Evolutionary conservation across 345 rosid species (phyloP).

Genomic region (Luvunga scandens): DNA sequence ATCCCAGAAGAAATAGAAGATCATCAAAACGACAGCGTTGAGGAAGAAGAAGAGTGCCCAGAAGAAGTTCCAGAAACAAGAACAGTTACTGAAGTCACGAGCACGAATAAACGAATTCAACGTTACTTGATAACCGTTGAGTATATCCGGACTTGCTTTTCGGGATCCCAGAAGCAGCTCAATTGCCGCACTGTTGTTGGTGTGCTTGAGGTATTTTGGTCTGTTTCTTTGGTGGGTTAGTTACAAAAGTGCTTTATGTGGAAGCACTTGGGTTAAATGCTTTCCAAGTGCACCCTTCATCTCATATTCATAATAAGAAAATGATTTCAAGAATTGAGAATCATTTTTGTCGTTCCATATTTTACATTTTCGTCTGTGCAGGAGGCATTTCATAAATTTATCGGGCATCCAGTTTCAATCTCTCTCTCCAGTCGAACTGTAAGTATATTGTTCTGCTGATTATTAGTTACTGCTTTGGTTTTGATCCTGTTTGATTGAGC

Average conservation of each 20-base stretch:
- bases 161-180: constrained; percentile 82
- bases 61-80: constrained; percentile 17
- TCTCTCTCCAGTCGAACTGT: constrained; percentile 86
- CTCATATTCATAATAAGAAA: not conserved
- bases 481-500: not conserved
- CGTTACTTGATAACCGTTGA: constrained; percentile 85
- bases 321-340: not conserved
- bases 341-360: not conserved
- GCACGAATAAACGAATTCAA: constrained; percentile 54
- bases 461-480: not conserved
- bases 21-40: not conserved
- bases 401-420: constrained; percentile 81
- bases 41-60: constrained; percentile 18
- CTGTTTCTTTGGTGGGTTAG: too few species aligned
- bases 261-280: not conserved
- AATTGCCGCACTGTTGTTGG: constrained; percentile 74
- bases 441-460: constrained; percentile 25
- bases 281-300: not conserved
- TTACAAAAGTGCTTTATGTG: not conserved
- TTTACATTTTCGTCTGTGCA: constrained; percentile 21
- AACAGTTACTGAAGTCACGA: constrained; percentile 32
- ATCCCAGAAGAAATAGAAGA: too few species aligned
- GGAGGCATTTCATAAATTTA: constrained; percentile 86
- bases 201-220: constrained; percentile 59
- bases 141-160: constrained; percentile 84